Base-by-base conservation (phyloP, 2,329 filamentous ascomycete species). In the Clonostachys rosea region DNA sequence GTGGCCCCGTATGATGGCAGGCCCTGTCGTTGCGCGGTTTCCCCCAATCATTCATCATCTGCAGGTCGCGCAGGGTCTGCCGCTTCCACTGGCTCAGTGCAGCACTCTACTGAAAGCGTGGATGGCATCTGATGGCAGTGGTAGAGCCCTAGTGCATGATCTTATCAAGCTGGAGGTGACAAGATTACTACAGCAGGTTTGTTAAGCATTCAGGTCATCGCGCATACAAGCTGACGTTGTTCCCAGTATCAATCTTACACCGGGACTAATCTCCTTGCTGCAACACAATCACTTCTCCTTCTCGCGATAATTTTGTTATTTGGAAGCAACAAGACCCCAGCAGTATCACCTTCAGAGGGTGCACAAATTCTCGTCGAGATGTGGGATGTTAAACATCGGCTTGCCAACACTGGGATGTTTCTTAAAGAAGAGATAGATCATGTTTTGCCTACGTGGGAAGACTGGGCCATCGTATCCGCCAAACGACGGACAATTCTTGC, bases 401-500 rank as follows among this genome's bases (percentile, higher is more conserved):
- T 55, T 16, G 51, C 51, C 8, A 35, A 6, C 18, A 52, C 51
- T 2, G 51, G 51, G 1, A 43, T 55, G 5, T 52, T 53, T 44
- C 24, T 50, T 2, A 42, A 46, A 10, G 41, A 48, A 13, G 51
- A 53, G 34, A 11, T 34, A 11, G 34, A 43, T 10, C 41, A 50
- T 30, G 42, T 16, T 14, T 11, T 44, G 36, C 53, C 53, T 11
- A 5, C 18, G 7, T 55, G 53, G 51, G 14, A 42, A 16, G 30
- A 48, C 12, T 55, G 53, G 53, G 53, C 51, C 18, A 43, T 52
- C 14, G 48, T 50, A 5, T 48, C 51, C 4, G 49, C 48, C 42
- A 55, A 55, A 39, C 47, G 53, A 6, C 49, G 53, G 10, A 55
- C 51, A 7, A 49, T 55, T 12, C 34, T 52, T 6, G 47, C 44